Conservation (phyloP, 345 rosid genomes). For the Draba incana region DNA sequence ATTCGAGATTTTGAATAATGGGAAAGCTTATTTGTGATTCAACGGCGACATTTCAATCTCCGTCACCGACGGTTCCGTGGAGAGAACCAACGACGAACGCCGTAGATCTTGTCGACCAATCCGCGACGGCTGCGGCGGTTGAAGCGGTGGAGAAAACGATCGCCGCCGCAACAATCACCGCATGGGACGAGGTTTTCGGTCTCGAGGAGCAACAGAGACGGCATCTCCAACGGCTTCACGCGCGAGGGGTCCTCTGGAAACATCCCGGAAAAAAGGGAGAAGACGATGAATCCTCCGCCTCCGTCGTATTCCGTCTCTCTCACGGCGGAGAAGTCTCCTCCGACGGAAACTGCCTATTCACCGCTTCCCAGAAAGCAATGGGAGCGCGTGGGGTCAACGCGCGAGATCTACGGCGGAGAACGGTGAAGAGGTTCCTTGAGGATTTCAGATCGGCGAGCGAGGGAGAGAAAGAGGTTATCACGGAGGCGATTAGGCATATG, state of each 20-base stretch:
- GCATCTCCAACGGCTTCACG: slow-evolving; percentile 68
- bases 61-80: slow-evolving; percentile 66
- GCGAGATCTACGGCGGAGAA: slow-evolving; percentile 64
- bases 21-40: slow-evolving; percentile 87
- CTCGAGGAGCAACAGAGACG: slow-evolving; percentile 91
- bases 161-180: slow-evolving; percentile 28
- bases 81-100: slow-evolving; percentile 52
- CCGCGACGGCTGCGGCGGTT: slow-evolving; percentile 50
- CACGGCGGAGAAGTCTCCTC: slow-evolving; percentile 96
- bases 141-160: slow-evolving; percentile 55
- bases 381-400: slow-evolving; percentile 80
- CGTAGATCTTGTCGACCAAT: slow-evolving; percentile 58
- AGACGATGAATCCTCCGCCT: slow-evolving; percentile 48
- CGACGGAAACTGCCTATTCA: slow-evolving; percentile 97
- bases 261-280: slow-evolving; percentile 54
- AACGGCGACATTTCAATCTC: slow-evolving; percentile 65
- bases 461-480: slow-evolving; percentile 53
- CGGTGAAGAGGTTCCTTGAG: slow-evolving; percentile 71
- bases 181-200: slow-evolving; percentile 87
- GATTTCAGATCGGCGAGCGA: slow-evolving; percentile 67
- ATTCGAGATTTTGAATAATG: slow-evolving; percentile 44
- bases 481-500: slow-evolving; percentile 74
- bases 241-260: slow-evolving; percentile 89
- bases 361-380: slow-evolving; percentile 83
- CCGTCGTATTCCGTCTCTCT: slow-evolving; percentile 76